Base-by-base conservation (phyloP, 257 asterid species). In the Thymus quinquecostatus region DNA sequence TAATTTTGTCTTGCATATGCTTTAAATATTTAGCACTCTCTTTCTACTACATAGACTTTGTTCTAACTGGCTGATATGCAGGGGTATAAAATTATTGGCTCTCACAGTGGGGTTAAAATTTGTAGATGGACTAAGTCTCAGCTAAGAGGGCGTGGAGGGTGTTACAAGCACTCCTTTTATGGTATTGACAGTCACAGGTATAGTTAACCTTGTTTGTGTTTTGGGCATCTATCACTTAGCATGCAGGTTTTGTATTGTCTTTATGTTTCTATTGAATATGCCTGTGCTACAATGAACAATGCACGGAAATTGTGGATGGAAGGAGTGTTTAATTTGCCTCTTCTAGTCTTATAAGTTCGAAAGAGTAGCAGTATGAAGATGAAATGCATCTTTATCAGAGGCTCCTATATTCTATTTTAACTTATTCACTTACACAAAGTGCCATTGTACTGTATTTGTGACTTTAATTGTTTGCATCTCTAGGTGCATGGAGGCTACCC, bases 401-500 rank as follows among this genome's bases (percentile, higher is more conserved):
- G 57, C 41, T 54, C 28, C 57, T 57, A 10, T 43, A 9, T 53
- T 62, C 49, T 48, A 47, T 49, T 66, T 40, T 54, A 40, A 14
- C 30, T 51, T 10, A 32, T 30, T 53, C 38, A 11, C 5, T 61
- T 62, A 6, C 41, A 38, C 38, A 3, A 40, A 8, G 33, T 69
- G 38, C 51, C 45, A 5, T 50, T 75, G 33, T 32, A 58, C 64
- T 49, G 44, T 41, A 66, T 71, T 32, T 38, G 41, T 38, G 41
- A 38, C 41, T 38, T 38, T 5, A 1, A 38, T 1, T 1, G 8
- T 5, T 36, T 38, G 6, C 41, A 38, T 38, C 32, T 63, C 75
- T 68, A 94, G 99, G 88, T 94, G 99, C 87, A 95, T 92, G 99
- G 99, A 95, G 87, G 87, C 99, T 59, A 95, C 99, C 68, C 99